Percentiles rank a stretch among this genome's conserved stretches.
These are phyloP conservation scores for Geotrichum europaeum DNA, from an alignment of 1,139 yeast species.

Conservation along the genomic window DNA sequence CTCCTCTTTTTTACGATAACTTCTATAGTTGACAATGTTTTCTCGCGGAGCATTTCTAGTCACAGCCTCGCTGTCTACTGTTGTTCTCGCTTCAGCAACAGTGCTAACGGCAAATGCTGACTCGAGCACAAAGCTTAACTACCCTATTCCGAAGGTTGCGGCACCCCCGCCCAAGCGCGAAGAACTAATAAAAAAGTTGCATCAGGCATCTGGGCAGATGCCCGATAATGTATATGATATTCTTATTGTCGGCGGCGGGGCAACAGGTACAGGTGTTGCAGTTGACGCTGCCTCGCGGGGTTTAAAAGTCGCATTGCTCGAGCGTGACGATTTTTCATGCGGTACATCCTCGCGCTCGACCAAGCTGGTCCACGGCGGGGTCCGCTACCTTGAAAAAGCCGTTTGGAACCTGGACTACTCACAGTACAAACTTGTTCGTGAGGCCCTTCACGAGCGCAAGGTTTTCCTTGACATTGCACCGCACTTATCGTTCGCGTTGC, in stretches of 20 bases:
- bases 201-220: neutral
- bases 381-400: conserved; percentile 90
- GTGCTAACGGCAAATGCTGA: conserved; percentile 2
- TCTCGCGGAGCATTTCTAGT: neutral
- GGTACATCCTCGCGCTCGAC: conserved; percentile 94
- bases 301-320: conserved; percentile 78
- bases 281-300: conserved; percentile 90
- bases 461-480: conserved; percentile 90
- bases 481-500: conserved; percentile 77
- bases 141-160: neutral
- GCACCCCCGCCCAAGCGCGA: neutral
- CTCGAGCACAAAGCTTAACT: neutral
- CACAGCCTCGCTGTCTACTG: neutral
- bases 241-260: conserved; percentile 90
- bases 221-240: conserved; percentile 50
- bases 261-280: conserved; percentile 91
- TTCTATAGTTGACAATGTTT: neutral
- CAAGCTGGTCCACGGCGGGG: conserved; percentile 97
- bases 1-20: too few relatives aligned
- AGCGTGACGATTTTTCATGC: conserved; percentile 81
- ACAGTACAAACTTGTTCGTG: conserved; percentile 86
- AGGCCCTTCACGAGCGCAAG: conserved; percentile 88
- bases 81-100: neutral
- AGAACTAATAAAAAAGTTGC: neutral
- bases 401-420: conserved; percentile 79